Evolutionary conservation across 2,329 filamentous ascomycete genomes (phyloP).

Genomic region (Akanthomyces lecanii): DNA sequence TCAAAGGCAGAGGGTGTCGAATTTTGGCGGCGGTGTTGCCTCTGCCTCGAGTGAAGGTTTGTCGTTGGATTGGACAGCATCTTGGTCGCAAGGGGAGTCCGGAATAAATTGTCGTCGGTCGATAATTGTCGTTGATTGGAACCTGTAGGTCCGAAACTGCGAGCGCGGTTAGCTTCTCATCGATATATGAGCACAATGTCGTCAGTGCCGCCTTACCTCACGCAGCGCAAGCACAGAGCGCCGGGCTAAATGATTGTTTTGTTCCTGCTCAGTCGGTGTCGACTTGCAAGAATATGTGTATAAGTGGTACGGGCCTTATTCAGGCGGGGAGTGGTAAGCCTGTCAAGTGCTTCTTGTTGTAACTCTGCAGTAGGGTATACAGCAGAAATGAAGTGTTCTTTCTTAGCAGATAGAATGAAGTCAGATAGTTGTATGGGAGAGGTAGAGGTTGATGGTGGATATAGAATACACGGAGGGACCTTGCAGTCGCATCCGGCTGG

Average conservation of each 20-base stretch:
- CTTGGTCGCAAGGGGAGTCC: slow-evolving; percentile 64
- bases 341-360: slow-evolving; percentile 14
- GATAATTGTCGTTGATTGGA: slow-evolving; percentile 43
- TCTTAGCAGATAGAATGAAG: slow-evolving; percentile 10
- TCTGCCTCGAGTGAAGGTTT: slow-evolving; percentile 60
- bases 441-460: slow-evolving; percentile 23
- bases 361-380: slow-evolving; percentile 16
- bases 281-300: slow-evolving; percentile 31
- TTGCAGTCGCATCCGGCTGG: slow-evolving; percentile 23
- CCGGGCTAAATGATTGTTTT: slow-evolving; percentile 55
- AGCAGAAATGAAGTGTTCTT: slow-evolving; percentile 19
- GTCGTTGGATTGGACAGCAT: slow-evolving; percentile 77
- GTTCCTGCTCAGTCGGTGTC: slow-evolving; percentile 46
- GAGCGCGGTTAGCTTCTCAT: slow-evolving; percentile 26
- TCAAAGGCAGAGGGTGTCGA: slow-evolving; percentile 79
- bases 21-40: slow-evolving; percentile 74
- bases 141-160: slow-evolving; percentile 46
- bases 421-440: slow-evolving; percentile 15
- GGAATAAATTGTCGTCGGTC: slow-evolving; percentile 54
- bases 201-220: slow-evolving; percentile 55
- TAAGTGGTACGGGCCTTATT: slow-evolving; percentile 27
- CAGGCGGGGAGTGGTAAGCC: slow-evolving; percentile 27
- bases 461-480: slow-evolving; percentile 20
- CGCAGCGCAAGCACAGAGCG: slow-evolving; percentile 78
- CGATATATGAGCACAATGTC: not conserved